phyloP scores from a whole-genome alignment of 805 yeast genomes.

The Pichia californica region DNA sequence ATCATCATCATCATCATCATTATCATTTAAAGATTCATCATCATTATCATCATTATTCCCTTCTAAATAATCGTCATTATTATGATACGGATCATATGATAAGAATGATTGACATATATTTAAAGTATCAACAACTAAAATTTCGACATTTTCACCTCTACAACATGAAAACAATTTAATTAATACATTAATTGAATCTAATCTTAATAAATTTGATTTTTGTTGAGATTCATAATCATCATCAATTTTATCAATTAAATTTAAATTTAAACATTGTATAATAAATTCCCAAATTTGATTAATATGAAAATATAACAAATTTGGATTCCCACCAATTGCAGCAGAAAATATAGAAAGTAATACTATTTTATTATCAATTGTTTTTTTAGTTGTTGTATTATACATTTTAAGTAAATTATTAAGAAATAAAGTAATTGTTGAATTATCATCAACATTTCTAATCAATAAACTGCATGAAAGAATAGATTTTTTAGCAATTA shows the following conservation, averaged over 20 bases:
- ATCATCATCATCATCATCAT: conserved; percentile 27
- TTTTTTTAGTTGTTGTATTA: background rate
- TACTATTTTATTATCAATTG: conserved; percentile 1
- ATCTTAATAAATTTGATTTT: conserved; percentile 35
- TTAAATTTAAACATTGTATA: conserved; percentile 12
- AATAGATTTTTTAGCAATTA: conserved; percentile 40
- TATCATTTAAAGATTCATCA: conserved; percentile 24
- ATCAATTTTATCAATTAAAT: conserved; percentile 20
- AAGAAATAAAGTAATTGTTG: background rate
- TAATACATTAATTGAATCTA: conserved; percentile 39
- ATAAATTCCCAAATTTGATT: conserved; percentile 12
- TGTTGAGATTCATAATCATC: conserved; percentile 31
- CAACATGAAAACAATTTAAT: conserved; percentile 35
- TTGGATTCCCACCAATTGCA: conserved; percentile 25
- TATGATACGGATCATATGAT: conserved; percentile 42
- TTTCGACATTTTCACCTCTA: conserved; percentile 28
- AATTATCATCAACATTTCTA: conserved; percentile 16
- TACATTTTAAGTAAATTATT: background rate
- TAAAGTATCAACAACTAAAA: conserved; percentile 25
- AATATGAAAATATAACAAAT: conserved; percentile 16
- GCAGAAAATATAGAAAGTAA: conserved; percentile 6
- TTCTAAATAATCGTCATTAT: conserved; percentile 23
- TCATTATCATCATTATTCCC: conserved; percentile 25
- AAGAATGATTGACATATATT: conserved; percentile 28
- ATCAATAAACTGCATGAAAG: conserved; percentile 33